Evolutionary conservation across 768 basidiomycete genomes (phyloP), one percentile per base, ranked within the genome.

Genomic region (Pilatotrama ljubarskyi): DNA sequence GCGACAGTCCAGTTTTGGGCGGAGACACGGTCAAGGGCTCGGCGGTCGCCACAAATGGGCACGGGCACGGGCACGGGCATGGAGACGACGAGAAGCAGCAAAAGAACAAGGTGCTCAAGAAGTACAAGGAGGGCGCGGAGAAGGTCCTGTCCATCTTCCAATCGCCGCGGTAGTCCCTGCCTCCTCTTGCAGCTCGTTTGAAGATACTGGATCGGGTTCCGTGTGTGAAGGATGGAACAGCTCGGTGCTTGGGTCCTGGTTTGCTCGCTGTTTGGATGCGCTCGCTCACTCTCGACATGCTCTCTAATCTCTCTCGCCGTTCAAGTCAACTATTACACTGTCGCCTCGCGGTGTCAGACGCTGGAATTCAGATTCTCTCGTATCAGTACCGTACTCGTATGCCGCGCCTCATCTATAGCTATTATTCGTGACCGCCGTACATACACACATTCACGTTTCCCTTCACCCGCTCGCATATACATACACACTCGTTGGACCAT

Each of bases 71-170:
- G 20, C 49, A 43, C 17, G 59, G 58, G 5, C 79, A 80, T 24
- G 58, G 51, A 18, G 51, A 82, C 58, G 76, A 79, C n/a, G 82
- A 86, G 67, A 86, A 84, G 70, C 61, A 63, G 51, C 77, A 77
- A 61, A 87, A 82, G 82, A 85, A 73, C 68, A 90, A 84, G 78
- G 92, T 88, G 74, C 72, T 91, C 73, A 90, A 87, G 80, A 91
- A 87, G 76, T 90, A 91, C 77, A 93, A 92, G 76, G 87, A 91
- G 69, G 88, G 87, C 62, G 90, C 91, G 2, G 91, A 92, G 78
- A 93, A 93, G 64, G 82, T 93, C 55, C 80, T 93, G 58, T 90
- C 90, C 32, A 77, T 93, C 63, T 93, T 93, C 73, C 87, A 87
- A 42, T 84, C 88, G 25, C 87, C 88, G 61, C 87, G 74, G 61